Base-by-base conservation (phyloP, 2,329 filamentous ascomycete genomes). In the Colletotrichum sp. region DNA sequence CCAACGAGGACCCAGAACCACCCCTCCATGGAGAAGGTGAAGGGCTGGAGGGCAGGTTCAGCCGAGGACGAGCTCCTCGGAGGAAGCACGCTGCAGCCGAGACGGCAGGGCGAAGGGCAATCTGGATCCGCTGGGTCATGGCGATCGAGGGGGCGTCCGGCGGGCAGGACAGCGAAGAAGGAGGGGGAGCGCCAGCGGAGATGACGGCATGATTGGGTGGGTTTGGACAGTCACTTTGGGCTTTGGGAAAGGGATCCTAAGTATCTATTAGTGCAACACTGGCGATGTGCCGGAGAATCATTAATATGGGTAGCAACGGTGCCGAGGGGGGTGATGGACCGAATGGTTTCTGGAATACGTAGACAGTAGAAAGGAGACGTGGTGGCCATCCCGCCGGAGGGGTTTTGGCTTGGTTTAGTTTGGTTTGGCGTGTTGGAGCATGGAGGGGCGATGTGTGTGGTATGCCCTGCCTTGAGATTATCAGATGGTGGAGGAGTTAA, bases 401-500 rank as follows among this genome's bases (percentile, higher is more conserved):
- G 43, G n/a, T 52, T 52, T 22, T 52, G n/a, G 43, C n/a, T 27
- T 52, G 58, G 15, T 25, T 34, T 36, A 22, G 28, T 62, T 6
- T 28, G 55, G 25, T 28, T 25, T 58, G 55, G 55, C 58, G 18
- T 30, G 30, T 25, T 30, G 30, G 32, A 34, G 30, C n/a, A 22
- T 39, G 39, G 12, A 67, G 62, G 32, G 64, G 34, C 27, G 22
- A 25, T 58, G 52, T 36, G 12, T 28, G n/a, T 52, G n/a, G 60
- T 52, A 55, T 34, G 56, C 12, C 34, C 36, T 25, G 25, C 12
- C 66, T 71, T 30, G 61, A 22, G 52, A 32, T 76, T 76, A 76
- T 76, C 70, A 76, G 74, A 76, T 76, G 73, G 70, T 71, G 72
- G 76, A 77, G 76, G 71, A 77, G 68, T 78, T 78, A 72, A 75